Base-by-base conservation (phyloP, 805 yeast genomes). In the Pichia cephalocereana region DNA sequence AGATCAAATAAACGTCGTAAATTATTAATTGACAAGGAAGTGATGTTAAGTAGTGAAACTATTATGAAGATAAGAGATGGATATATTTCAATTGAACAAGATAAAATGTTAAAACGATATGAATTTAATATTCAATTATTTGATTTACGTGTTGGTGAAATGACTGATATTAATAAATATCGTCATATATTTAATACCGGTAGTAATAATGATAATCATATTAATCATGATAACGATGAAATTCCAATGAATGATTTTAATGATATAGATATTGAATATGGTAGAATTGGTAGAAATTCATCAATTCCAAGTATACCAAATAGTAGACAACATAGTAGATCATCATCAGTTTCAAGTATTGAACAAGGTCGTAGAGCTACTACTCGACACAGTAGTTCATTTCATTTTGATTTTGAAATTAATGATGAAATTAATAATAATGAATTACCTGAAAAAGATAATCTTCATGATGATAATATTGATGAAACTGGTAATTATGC, bases 291-390 rank as follows among this genome's bases (percentile, higher is more conserved):
- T 19, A 19, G 23, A 19, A 19, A 19, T 4, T 19, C 23, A 3
- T 19, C 23, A 19, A 19, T 19, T 19, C 23, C 23, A 19, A 19
- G 23, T 19, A 3, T 19, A 19, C 23, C 23, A 19, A 19, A 19
- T 19, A 19, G 23, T 19, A 19, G 23, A 19, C 23, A 19, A 19
- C 42, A 41, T 23, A 27, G 46, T n/a, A 40, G 54, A 41, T 52
- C 54, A 23, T 52, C 54, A 17, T 53, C 53, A 8, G 52, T 51
- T 31, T 51, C 57, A 8, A 53, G 56, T 14, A 34, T 54, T 23
- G 57, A 54, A 31, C 42, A 45, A 28, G 57, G 45, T 6, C 43
- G 55, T 27, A 23, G 52, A 4, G 50, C 23, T 19, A 19, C 23
- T 4, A 19, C 44, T 17, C n/a, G 48, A 38, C 40, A 45, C 15